Evolutionary conservation across 176 grass and related monocot genomes (phyloP), one percentile per base, ranked within the genome.

Genomic region (Themeda triandra): DNA sequence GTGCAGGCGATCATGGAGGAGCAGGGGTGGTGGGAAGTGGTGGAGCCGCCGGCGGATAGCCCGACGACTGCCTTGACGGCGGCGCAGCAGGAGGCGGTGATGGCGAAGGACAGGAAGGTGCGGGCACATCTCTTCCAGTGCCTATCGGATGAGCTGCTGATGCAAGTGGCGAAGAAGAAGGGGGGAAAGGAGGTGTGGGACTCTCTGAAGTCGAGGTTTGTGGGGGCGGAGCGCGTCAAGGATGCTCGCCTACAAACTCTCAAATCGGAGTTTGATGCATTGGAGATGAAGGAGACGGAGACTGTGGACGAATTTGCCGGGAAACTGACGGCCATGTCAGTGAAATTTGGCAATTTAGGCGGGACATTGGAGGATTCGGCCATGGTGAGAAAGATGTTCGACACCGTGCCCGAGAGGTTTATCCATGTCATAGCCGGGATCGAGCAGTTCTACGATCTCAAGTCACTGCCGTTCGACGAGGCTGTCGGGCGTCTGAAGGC

Each of bases 161-260:
- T 41, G 36, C 37, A 71, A 24, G 18, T 71, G 0, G 37, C 23
- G 9, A 13, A 24, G 51, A 54, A 54, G 37, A 71, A 71, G 37
- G 13, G 3, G 0, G 23, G 23, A 23, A 24, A 11, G 3, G 58
- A 62, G 1, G 58, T 62, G 0, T 24, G 19, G 67, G 68, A 71
- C 0, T 13, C 21, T 2, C 18, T 71, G 6, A 71, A 71, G 11
- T 11, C 69, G 0, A 5, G 39, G 6, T 44, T 25, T 1, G 4
- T 71, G 0, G 5, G 39, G 0, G 67, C 4, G 0, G 21, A 69
- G 1, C 35, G 10, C 0, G 67, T 69, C 0, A 40, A 24, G 18
- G 18, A 13, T 0, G 39, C 13, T 0, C 12, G 12, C 0, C 10
- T 45, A 0, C 5, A 25, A 2, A 70, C 36, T 0, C 1, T 71